Conservation (phyloP, 2,329 filamentous ascomycete genomes). For the Pseudophaeomoniella oleicola region DNA sequence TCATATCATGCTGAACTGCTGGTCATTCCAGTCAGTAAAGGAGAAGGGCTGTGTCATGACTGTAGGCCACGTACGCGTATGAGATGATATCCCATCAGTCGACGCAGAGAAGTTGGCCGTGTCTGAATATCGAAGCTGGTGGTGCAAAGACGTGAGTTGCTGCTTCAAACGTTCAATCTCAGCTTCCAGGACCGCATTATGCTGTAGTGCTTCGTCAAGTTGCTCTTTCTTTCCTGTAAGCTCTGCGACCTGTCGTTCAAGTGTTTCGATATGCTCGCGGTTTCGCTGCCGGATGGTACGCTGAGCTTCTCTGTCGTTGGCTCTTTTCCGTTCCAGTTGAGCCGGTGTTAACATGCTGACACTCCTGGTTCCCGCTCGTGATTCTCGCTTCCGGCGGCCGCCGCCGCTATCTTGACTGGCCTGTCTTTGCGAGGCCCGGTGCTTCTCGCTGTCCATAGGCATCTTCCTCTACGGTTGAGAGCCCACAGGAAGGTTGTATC, state of each 20-base stretch:
- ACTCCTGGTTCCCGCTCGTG: constrained; percentile 41
- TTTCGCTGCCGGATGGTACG: constrained; percentile 44
- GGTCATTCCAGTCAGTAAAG: neutral
- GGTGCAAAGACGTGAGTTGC: constrained; percentile 21
- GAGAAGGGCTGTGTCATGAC: no score
- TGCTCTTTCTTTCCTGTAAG: constrained; percentile 35
- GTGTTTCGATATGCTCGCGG: constrained; percentile 42
- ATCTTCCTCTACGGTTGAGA: neutral
- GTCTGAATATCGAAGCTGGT: neutral
- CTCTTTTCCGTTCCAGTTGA: constrained; percentile 44
- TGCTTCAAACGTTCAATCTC: constrained; percentile 38
- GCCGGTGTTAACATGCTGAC: constrained; percentile 42
- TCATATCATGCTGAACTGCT: neutral
- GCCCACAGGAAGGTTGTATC: no score
- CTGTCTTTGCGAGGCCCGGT: neutral
- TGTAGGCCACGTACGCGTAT: neutral
- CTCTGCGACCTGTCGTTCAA: constrained; percentile 40
- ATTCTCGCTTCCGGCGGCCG: constrained; percentile 21
- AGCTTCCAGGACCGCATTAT: constrained; percentile 39
- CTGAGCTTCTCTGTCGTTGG: constrained; percentile 46
- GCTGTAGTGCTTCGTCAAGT: constrained; percentile 35
- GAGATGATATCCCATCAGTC: neutral
- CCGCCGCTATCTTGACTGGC: constrained; percentile 5
- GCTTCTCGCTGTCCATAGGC: neutral
- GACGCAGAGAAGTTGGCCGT: neutral